These are phyloP conservation scores for Gaeumannomyces sp. DNA, from an alignment of 2,329 filamentous ascomycete species.

Conservation along the genomic window DNA sequence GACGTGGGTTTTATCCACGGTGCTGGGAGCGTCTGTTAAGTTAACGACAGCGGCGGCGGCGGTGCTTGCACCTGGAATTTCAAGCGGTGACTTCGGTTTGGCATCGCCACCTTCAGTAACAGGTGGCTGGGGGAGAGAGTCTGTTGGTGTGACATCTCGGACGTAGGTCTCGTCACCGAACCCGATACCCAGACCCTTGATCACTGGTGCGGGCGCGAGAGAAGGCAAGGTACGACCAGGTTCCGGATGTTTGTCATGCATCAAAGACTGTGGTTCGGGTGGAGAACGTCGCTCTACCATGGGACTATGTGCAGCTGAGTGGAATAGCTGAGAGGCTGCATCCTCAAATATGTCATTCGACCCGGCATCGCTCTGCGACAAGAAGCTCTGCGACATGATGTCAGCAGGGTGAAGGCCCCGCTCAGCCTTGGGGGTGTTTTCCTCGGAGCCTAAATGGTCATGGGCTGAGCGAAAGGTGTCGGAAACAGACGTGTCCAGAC, in stretches of 20 bases:
- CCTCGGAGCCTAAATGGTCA: conserved; percentile 54
- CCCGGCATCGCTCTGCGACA: conserved; percentile 11
- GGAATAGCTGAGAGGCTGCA: conserved; percentile 9
- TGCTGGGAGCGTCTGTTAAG: neutral
- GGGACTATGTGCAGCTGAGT: conserved; percentile 8
- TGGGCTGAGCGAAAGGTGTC: conserved; percentile 23
- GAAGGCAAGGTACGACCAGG: neutral
- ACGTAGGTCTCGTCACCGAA: neutral
- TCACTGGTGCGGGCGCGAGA: neutral
- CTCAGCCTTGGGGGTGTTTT: conserved; percentile 62
- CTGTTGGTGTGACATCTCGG: neutral
- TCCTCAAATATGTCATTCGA: conserved; percentile 14
- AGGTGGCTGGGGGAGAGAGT: too few relatives aligned
- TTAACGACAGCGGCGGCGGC: neutral
- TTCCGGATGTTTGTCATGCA: neutral
- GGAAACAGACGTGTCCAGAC: conserved; percentile 34
- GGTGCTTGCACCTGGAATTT: neutral
- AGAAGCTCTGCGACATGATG: conserved; percentile 10
- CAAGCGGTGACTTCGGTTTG: neutral
- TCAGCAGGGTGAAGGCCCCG: conserved; percentile 27
- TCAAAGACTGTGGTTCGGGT: neutral
- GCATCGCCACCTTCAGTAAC: neutral
- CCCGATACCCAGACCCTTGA: neutral
- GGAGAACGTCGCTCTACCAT: neutral
- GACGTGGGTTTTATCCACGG: neutral